Conservation (phyloP, 805 yeast genomes). For the Ogataea henricii region DNA sequence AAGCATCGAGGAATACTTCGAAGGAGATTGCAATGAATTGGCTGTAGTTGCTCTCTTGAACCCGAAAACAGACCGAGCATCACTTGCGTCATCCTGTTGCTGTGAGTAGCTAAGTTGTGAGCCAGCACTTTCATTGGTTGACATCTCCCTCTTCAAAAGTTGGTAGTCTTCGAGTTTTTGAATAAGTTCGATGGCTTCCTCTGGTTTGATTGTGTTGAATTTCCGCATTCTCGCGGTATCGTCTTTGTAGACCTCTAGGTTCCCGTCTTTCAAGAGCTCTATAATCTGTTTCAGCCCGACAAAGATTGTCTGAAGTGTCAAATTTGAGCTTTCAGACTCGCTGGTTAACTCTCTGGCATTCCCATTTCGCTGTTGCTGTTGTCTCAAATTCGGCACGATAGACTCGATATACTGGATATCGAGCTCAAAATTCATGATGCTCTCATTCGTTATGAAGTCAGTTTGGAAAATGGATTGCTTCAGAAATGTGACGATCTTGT, state of each 20-base stretch:
- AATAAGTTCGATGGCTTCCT: constrained; percentile 63
- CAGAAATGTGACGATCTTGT: constrained; percentile 74
- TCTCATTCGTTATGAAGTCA: constrained; percentile 59
- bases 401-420: constrained; percentile 79
- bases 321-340: constrained; percentile 29
- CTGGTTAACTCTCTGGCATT: constrained; percentile 19
- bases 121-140: constrained; percentile 8
- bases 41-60: constrained; percentile 26
- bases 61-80: constrained; percentile 30
- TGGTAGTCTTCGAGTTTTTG: constrained; percentile 49
- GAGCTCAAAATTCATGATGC: constrained; percentile 70
- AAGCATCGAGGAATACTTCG: constrained; percentile 24
- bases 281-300: constrained; percentile 80
- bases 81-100: constrained; percentile 15
- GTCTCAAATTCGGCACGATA: constrained; percentile 44
- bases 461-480: constrained; percentile 57
- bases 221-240: constrained; percentile 58
- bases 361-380: constrained; percentile 13
- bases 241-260: constrained; percentile 63
- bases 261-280: constrained; percentile 65
- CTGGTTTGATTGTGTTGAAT: constrained; percentile 73
- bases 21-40: constrained; percentile 17
- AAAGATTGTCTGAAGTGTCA: constrained; percentile 70
- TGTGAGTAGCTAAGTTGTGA: constrained; percentile 6
- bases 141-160: constrained; percentile 21